Evolutionary conservation across 2,329 filamentous ascomycete species (phyloP).

Genomic region (Fusarium sacchari): DNA sequence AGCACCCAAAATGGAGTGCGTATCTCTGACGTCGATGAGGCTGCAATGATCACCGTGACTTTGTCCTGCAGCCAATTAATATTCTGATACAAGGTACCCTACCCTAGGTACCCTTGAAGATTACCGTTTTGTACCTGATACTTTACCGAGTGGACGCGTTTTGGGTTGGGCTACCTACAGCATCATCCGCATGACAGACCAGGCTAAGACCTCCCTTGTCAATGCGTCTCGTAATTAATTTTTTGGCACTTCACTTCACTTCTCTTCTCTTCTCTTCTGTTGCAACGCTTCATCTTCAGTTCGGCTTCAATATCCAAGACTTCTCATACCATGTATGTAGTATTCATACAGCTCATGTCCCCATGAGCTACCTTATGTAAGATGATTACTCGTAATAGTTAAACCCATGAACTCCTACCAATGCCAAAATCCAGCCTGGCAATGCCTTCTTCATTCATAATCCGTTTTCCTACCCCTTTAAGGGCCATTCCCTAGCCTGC

Average conservation of each 20-base stretch:
- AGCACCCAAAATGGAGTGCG: not conserved
- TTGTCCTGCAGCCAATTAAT: slow-evolving; percentile 38
- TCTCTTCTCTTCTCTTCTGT: not conserved
- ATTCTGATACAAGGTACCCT: slow-evolving; percentile 29
- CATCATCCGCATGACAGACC: slow-evolving; percentile 19
- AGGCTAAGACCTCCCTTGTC: slow-evolving; percentile 28
- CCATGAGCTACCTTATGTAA: slow-evolving; percentile 8
- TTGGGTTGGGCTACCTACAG: not conserved
- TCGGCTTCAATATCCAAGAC: not conserved
- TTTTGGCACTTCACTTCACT: not conserved
- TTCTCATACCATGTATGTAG: slow-evolving; percentile 17
- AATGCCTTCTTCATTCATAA: slow-evolving; percentile 24
- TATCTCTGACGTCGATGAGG: slow-evolving; percentile 33
- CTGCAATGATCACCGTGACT: slow-evolving; percentile 38
- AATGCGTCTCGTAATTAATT: slow-evolving; percentile 29
- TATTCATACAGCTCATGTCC: slow-evolving; percentile 40
- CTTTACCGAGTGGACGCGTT: not conserved
- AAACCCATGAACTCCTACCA: slow-evolving; percentile 29
- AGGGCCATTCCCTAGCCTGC: slow-evolving; percentile 3
- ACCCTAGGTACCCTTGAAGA: slow-evolving; percentile 33
- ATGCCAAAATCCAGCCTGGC: slow-evolving; percentile 27
- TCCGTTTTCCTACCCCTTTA: slow-evolving; percentile 23
- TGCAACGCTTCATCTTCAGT: not conserved
- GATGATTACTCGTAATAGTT: slow-evolving; percentile 29
- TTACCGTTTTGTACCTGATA: slow-evolving; percentile 20